Evolutionary conservation across 176 grass and related monocot species (phyloP).

Genomic region (Musa itinerans): DNA sequence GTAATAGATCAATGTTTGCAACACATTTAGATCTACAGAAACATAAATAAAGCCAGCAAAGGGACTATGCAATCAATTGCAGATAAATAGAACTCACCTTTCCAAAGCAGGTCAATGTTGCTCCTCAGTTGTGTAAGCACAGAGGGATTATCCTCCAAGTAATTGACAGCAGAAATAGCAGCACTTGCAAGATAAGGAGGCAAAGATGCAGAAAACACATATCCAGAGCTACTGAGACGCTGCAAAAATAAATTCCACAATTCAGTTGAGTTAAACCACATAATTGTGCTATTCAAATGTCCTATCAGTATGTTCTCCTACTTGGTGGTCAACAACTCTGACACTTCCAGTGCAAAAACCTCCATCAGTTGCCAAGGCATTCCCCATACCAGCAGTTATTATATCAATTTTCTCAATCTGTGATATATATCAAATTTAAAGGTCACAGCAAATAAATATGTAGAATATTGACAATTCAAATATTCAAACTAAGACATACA

Average conservation of each 20-base stretch:
- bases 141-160: constrained; percentile 73
- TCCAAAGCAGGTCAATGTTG: constrained; percentile 51
- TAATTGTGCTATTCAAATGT: constrained; percentile 11
- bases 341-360: constrained; percentile 89
- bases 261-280: constrained; percentile 20
- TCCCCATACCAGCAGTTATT: constrained; percentile 98
- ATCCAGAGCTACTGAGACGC: constrained; percentile 84
- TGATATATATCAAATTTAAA: constrained; percentile 22
- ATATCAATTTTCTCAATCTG: constrained; percentile 98
- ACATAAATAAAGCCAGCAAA: too few relatives aligned
- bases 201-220: constrained; percentile 93
- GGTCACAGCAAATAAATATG: constrained; percentile 1
- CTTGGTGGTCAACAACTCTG: constrained; percentile 98
- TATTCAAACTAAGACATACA: constrained; percentile 26
- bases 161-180: constrained; percentile 80
- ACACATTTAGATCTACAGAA: too few relatives aligned
- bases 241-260: constrained; percentile 30
- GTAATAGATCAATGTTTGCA: too few relatives aligned
- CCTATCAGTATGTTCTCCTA: constrained; percentile 26
- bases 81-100: constrained; percentile 32
- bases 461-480: neutral
- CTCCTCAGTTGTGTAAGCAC: constrained; percentile 52
- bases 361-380: constrained; percentile 83
- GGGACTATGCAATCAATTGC: neutral
- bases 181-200: constrained; percentile 89